Conservation (phyloP, 192 early-diverging fungal genomes). For the Obelidium mucronatum region DNA sequence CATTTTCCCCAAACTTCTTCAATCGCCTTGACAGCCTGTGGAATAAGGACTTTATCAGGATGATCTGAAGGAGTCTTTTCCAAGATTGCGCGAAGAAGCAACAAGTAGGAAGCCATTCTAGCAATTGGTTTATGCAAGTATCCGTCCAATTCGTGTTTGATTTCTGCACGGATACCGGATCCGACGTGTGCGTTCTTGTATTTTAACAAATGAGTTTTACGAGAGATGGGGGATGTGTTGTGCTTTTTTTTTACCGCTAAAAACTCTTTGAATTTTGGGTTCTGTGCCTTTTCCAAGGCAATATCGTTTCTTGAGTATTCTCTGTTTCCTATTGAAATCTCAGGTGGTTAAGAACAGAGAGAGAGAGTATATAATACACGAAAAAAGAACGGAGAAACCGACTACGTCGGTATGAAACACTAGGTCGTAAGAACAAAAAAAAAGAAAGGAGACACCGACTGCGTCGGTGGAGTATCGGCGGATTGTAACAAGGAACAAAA, state of each 20-base stretch:
- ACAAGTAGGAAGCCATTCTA: constrained; percentile 84
- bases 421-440: too few relatives aligned
- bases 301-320: constrained; percentile 82
- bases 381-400: too few relatives aligned
- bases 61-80: constrained; percentile 84
- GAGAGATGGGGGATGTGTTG: not conserved
- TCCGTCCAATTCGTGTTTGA: constrained; percentile 3
- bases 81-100: constrained; percentile 81
- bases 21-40: constrained; percentile 76
- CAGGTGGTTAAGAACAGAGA: too few relatives aligned
- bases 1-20: too few relatives aligned
- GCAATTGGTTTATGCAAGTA: constrained; percentile 69
- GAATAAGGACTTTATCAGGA: constrained; percentile 77
- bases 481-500: too few relatives aligned
- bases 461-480: too few relatives aligned
- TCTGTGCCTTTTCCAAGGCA: constrained; percentile 78
- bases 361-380: too few relatives aligned
- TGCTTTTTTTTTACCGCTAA: constrained; percentile 76
- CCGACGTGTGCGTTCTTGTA: not conserved
- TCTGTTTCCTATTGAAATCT: too few relatives aligned
- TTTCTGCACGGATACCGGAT: constrained; percentile 1
- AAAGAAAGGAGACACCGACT: too few relatives aligned
- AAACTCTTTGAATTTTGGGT: constrained; percentile 75
- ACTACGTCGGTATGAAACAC: too few relatives aligned
- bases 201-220: not conserved